Evolutionary conservation across 177 flowering plant species (phyloP), one percentile per base, ranked within the genome.

Genomic region (Telopea speciosissima): DNA sequence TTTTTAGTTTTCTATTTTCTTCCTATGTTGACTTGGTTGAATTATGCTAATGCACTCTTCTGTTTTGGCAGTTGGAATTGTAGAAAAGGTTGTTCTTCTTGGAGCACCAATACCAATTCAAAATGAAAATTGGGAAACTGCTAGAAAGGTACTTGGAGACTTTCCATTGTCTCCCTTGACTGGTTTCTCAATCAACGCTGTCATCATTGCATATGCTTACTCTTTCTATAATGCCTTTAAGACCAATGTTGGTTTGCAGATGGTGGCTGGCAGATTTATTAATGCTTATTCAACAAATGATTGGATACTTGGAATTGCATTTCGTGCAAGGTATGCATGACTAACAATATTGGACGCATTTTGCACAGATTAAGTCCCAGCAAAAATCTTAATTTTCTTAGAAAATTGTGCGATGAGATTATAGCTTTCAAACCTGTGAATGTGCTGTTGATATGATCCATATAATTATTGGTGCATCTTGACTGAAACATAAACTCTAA

Each of bases 281-380:
- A 96, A 96, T 83, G 93, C 82, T 28, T 96, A 88, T 76, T 88
- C 97, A 22, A 78, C 89, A 66, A 89, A 81, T 80, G 98, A 96
- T 78, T 93, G 99, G 99, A 96, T 79, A 52, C 97, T 96, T 72
- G 99, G 97, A 68, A 77, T 96, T 81, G 96, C 99, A 68, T 96
- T 90, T 63, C 97, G 99, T 76, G 99, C 98, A 21, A 93, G 90
- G 98, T 91, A 88, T 66, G 72, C 68, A 17, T 26, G 24, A 36
- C 49, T 26, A 16, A 3, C 54, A 12, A 62, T 24, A 13, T 25
- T 36, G 23, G 22, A 7, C 7, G 23, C 61, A 58, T 58, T 58
- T 58, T 58, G 22, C 61, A 58, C 7, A 58, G 61, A 7, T 21
- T 58, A 1, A n/a, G 24, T 58, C 23, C 9, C 61, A 58, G 54